phyloP scores from a whole-genome alignment of 352 stramenopile species.

The Discostella stelligera region DNA sequence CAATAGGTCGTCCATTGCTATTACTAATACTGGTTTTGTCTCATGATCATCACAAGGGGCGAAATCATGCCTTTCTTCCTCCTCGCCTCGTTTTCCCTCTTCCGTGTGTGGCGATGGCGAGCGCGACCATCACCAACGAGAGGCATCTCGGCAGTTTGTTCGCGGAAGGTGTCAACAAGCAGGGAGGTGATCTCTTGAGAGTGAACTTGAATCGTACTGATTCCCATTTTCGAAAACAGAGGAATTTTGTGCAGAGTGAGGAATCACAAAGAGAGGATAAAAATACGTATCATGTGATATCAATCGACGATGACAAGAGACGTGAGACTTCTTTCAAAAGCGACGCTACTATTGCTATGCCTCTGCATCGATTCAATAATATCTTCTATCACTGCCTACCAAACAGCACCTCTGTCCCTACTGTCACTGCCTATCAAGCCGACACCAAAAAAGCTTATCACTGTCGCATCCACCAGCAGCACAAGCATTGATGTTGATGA shows the following conservation, averaged over 20 bases:
- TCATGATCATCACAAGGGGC: background rate
- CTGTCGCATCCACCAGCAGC: background rate
- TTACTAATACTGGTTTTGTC: conserved; percentile 1
- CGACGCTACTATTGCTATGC: background rate
- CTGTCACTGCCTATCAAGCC: background rate
- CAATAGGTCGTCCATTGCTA: conserved; percentile 1
- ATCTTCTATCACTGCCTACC: too few species aligned
- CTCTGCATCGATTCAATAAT: background rate
- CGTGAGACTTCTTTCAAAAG: background rate
- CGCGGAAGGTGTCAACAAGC: too few species aligned
- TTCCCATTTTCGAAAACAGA: too few species aligned
- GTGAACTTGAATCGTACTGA: too few species aligned
- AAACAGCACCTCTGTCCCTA: too few species aligned
- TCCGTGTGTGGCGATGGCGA: background rate
- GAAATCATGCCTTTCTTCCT: background rate
- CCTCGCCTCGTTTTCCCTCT: background rate
- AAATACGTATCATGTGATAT: too few species aligned
- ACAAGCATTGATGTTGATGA: background rate
- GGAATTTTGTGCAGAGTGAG: too few species aligned
- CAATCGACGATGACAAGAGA: background rate
- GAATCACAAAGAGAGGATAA: too few species aligned
- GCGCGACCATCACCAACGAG: too few species aligned
- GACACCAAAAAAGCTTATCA: background rate
- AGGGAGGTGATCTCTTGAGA: too few species aligned
- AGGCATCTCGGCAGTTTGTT: background rate